These are phyloP conservation scores for Lachnellula hyalina DNA, from an alignment of 2,329 filamentous ascomycete genomes.

Conservation along the genomic window DNA sequence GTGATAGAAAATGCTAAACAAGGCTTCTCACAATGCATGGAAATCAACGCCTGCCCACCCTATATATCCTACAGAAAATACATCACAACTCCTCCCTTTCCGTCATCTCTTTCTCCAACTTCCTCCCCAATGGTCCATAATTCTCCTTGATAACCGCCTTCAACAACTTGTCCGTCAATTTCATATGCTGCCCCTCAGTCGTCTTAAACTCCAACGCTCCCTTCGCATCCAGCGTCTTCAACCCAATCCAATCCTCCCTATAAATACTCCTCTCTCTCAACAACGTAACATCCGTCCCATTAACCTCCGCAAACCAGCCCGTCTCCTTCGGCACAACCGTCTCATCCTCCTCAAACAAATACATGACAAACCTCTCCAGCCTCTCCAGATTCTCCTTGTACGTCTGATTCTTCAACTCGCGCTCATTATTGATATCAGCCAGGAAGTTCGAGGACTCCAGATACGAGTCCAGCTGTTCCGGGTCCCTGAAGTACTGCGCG, in stretches of 20 bases:
- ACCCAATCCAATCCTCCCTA: conserved; percentile 86
- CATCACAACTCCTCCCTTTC: conserved; percentile 21
- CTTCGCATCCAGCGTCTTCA: conserved; percentile 72
- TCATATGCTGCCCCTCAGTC: conserved; percentile 77
- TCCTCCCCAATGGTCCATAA: conserved; percentile 33
- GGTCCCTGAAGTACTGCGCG: conserved; percentile 88
- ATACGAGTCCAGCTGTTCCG: conserved; percentile 63
- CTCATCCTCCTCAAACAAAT: conserved; percentile 79
- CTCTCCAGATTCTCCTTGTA: conserved; percentile 67
- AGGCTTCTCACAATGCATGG: neutral
- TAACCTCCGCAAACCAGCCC: conserved; percentile 85
- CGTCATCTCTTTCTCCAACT: conserved; percentile 14
- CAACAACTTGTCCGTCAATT: conserved; percentile 62
- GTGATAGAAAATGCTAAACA: no score
- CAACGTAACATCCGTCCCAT: conserved; percentile 60
- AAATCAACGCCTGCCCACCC: neutral
- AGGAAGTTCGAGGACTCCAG: conserved; percentile 80
- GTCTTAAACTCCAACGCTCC: conserved; percentile 72
- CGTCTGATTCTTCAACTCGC: conserved; percentile 61
- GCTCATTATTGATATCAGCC: conserved; percentile 95
- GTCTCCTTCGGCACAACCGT: conserved; percentile 88
- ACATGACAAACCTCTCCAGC: conserved; percentile 80
- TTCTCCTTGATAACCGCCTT: conserved; percentile 37
- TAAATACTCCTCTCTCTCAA: conserved; percentile 70
- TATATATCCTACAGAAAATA: neutral